Conservation (phyloP, 768 basidiomycete genomes). For the Panellus pusillus region DNA sequence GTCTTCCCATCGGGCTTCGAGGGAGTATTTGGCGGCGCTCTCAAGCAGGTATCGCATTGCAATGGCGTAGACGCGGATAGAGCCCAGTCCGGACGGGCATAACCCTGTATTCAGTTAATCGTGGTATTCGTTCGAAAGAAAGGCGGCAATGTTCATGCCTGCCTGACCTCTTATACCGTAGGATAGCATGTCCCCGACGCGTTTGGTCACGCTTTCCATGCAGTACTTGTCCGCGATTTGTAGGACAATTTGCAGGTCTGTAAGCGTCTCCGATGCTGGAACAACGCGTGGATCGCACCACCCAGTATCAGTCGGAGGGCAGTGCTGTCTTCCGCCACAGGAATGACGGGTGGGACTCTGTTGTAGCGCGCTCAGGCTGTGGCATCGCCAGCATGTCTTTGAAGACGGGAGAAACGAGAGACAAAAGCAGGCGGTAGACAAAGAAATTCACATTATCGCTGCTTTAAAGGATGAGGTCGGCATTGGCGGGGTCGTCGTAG, state of each 20-base stretch:
- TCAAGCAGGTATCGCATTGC: constrained; percentile 37
- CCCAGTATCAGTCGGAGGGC: constrained; percentile 34
- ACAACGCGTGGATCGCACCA: constrained; percentile 38
- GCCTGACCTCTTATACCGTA: not conserved
- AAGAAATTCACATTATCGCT: constrained; percentile 27
- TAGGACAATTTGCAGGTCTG: constrained; percentile 35
- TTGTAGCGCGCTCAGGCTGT: constrained; percentile 8
- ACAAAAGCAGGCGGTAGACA: constrained; percentile 23
- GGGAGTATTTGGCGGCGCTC: constrained; percentile 32
- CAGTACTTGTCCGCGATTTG: constrained; percentile 40
- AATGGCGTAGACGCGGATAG: constrained; percentile 40
- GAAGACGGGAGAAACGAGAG: constrained; percentile 28
- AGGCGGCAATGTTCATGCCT: no score
- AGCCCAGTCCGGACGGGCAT: constrained; percentile 28
- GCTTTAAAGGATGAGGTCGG: constrained; percentile 11
- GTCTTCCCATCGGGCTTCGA: constrained; percentile 24
- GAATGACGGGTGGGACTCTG: constrained; percentile 21
- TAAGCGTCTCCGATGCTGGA: constrained; percentile 33
- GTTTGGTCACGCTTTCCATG: constrained; percentile 33
- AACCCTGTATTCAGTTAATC: not conserved
- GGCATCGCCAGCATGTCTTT: constrained; percentile 28
- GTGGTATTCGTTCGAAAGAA: not conserved
- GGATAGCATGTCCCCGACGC: constrained; percentile 29
- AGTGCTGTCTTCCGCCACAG: constrained; percentile 30
- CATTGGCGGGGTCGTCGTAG: constrained; percentile 1